A percentile compares a stretch with the other conserved stretches of the same genome.
phyloP scores from a whole-genome alignment of 1,139 yeast genomes.

The Pichia sp. region DNA sequence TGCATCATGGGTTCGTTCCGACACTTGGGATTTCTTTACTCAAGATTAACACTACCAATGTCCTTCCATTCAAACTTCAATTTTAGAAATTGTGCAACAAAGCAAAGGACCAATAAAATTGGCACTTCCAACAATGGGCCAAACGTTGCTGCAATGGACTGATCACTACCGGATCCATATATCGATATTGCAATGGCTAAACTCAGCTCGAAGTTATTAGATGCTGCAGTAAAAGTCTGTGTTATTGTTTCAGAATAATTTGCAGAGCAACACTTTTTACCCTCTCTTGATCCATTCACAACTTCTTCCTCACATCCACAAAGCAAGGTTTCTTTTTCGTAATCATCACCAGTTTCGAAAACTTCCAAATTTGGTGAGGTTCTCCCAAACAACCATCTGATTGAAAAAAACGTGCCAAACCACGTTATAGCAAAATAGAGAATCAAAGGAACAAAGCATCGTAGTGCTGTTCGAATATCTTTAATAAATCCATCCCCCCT shows the following conservation, averaged over 20 bases:
- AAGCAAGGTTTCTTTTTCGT: slow-evolving; percentile 17
- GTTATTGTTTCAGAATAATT: slow-evolving; percentile 39
- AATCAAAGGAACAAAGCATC: slow-evolving; percentile 46
- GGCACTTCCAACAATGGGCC: slow-evolving; percentile 58
- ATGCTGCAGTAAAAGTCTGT: slow-evolving; percentile 53
- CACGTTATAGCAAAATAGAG: slow-evolving; percentile 46
- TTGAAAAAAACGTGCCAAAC: slow-evolving; percentile 38
- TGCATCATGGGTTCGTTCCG: no score
- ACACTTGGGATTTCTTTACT: no score
- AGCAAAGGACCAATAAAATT: slow-evolving; percentile 39
- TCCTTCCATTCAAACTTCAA: slow-evolving; percentile 8
- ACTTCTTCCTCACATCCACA: slow-evolving; percentile 38
- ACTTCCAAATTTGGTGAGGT: slow-evolving; percentile 3
- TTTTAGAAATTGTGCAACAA: slow-evolving; percentile 35
- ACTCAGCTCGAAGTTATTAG: slow-evolving; percentile 50
- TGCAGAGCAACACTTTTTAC: slow-evolving; percentile 34
- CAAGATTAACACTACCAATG: no score
- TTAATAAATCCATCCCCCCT: slow-evolving; percentile 47
- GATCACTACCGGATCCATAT: slow-evolving; percentile 47
- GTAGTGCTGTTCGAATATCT: slow-evolving; percentile 44
- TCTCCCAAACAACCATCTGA: slow-evolving; percentile 30
- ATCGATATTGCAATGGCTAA: slow-evolving; percentile 49
- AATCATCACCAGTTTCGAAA: slow-evolving; percentile 1
- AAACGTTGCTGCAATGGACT: slow-evolving; percentile 55
- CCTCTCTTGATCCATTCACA: slow-evolving; percentile 8